phyloP scores from a whole-genome alignment of 1,284 basidiomycete species.

The Tylopilus sp. region DNA sequence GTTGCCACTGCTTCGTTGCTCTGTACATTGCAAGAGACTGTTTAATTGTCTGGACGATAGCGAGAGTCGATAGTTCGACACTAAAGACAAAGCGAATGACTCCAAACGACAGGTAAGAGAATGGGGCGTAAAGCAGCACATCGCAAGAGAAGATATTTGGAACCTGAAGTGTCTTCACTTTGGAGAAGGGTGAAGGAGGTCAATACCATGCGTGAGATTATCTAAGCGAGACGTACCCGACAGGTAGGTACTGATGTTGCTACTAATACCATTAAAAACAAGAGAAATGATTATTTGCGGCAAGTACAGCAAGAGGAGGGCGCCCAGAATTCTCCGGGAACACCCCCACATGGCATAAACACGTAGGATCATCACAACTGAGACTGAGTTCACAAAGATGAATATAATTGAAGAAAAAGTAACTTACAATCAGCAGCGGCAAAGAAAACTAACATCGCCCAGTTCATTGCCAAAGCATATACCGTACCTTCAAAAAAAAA shows the following conservation, averaged over 20 bases:
- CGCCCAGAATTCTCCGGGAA: slow-evolving; percentile 2
- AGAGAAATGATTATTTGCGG: background rate
- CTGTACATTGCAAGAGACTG: background rate
- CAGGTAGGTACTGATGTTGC: background rate
- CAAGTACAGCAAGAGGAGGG: slow-evolving; percentile 1
- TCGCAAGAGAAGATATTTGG: background rate
- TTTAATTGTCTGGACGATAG: background rate
- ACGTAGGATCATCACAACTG: slow-evolving; percentile 15
- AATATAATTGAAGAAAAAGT: no score
- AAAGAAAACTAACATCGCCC: slow-evolving; percentile 1
- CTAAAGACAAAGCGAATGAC: background rate
- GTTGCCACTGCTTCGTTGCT: background rate
- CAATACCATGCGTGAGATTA: background rate
- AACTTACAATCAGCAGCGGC: slow-evolving; percentile 9
- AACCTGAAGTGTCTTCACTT: background rate
- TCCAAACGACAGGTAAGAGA: background rate
- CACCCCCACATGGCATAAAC: no score
- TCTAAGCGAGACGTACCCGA: background rate
- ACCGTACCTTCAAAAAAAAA: background rate
- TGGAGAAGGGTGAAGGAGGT: background rate
- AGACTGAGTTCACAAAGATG: background rate
- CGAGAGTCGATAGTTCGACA: background rate
- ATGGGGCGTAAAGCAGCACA: background rate
- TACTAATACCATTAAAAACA: background rate
- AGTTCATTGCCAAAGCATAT: background rate